A percentile compares a stretch with the other conserved stretches of the same genome.
Evolutionary conservation across 805 yeast genomes (phyloP).

Genomic region (Candida piceae): DNA sequence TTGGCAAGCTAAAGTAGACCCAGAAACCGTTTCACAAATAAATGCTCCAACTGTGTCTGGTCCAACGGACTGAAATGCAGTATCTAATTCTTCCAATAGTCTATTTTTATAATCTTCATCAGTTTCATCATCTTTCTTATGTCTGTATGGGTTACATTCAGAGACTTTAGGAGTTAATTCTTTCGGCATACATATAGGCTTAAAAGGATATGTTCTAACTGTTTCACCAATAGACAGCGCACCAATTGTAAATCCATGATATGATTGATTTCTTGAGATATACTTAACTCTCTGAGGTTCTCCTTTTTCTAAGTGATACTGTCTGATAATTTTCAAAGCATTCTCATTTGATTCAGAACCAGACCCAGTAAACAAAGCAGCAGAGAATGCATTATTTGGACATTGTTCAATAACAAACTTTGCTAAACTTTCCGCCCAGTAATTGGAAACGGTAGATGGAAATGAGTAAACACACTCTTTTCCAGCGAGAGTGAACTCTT

Average conservation of each 20-base stretch:
- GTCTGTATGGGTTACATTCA: constrained; percentile 32
- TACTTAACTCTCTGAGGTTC: constrained; percentile 34
- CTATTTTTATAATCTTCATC: constrained; percentile 34
- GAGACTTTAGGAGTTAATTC: constrained; percentile 25
- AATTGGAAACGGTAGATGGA: constrained; percentile 26
- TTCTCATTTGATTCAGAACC: constrained; percentile 80
- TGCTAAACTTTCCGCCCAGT: constrained; percentile 36
- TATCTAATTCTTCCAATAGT: constrained; percentile 36
- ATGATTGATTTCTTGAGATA: constrained; percentile 37
- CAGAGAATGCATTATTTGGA: constrained; percentile 30
- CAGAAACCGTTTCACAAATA: constrained; percentile 41
- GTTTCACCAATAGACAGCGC: constrained; percentile 37
- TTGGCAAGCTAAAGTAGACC: constrained; percentile 41
- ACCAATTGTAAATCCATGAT: constrained; percentile 44
- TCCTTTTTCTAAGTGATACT: constrained; percentile 38
- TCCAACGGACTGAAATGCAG: constrained; percentile 33
- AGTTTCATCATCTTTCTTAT: constrained; percentile 30
- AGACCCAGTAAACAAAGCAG: constrained; percentile 48
- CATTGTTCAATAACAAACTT: constrained; percentile 36
- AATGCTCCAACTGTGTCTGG: constrained; percentile 40
- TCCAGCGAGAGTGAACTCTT: constrained; percentile 32
- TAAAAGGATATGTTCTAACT: constrained; percentile 29
- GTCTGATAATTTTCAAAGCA: constrained; percentile 61
- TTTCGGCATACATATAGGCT: constrained; percentile 21
- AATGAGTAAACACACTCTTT: constrained; percentile 31